phyloP scores from a whole-genome alignment of 306 rosid genomes.

The Cucurbita moschata region DNA sequence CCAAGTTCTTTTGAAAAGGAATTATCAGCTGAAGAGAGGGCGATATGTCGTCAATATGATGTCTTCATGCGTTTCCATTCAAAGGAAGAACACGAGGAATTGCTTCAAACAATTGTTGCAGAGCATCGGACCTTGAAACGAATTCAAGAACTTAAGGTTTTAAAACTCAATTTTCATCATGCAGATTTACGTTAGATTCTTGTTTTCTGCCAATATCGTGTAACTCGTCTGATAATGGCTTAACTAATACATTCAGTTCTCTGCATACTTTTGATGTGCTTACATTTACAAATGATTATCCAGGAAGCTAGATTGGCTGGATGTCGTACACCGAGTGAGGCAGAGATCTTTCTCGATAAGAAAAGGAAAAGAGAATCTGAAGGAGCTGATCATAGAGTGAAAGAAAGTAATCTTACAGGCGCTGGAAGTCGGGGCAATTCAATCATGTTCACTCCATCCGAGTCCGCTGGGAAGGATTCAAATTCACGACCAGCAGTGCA shows the following conservation, averaged over 20 bases:
- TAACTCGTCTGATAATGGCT: background rate
- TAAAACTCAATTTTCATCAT: background rate
- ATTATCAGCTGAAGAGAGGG: constrained; percentile 59
- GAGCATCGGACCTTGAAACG: constrained; percentile 59
- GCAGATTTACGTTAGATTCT: background rate
- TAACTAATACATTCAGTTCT: background rate
- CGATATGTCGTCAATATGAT: constrained; percentile 57
- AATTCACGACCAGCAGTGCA: constrained; percentile 47
- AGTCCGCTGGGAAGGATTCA: constrained; percentile 43
- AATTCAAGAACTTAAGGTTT: constrained; percentile 79
- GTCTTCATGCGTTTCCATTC: constrained; percentile 79
- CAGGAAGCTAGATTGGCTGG: constrained; percentile 85
- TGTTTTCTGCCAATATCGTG: background rate
- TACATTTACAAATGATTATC: background rate
- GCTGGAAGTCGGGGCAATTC: constrained; percentile 57
- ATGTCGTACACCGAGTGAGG: constrained; percentile 58
- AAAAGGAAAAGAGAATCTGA: constrained; percentile 66
- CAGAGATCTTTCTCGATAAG: constrained; percentile 43
- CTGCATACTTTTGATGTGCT: background rate
- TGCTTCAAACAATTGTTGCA: constrained; percentile 39
- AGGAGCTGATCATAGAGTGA: constrained; percentile 36
- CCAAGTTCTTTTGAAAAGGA: constrained; percentile 72
- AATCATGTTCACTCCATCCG: constrained; percentile 41
- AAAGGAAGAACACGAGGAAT: constrained; percentile 74
- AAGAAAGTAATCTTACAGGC: constrained; percentile 44